These are phyloP conservation scores for Oryza officinalis DNA, from an alignment of 176 grass and related monocot genomes.

Conservation along the genomic window DNA sequence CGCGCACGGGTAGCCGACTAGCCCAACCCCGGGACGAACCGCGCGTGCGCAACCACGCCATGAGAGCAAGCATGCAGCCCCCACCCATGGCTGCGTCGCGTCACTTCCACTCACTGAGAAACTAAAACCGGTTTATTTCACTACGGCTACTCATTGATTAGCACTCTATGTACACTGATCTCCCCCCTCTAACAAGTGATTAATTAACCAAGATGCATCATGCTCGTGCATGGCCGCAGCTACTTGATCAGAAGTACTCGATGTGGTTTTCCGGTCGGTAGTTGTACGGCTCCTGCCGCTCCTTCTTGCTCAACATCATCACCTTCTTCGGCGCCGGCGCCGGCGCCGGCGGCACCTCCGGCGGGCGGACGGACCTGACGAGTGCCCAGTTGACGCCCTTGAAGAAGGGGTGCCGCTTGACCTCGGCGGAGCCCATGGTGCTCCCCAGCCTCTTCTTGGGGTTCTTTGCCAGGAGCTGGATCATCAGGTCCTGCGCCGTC, in stretches of 20 bases:
- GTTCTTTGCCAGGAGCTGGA: conserved; percentile 69
- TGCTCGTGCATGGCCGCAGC: background rate
- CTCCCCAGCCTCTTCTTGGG: conserved; percentile 70
- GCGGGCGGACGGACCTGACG: conserved; percentile 78
- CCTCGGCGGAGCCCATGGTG: conserved; percentile 65
- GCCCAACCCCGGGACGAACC: conserved; percentile 11
- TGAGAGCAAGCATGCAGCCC: conserved; percentile 32
- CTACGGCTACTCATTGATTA: background rate
- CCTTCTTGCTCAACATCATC: conserved; percentile 56
- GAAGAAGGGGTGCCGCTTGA: conserved; percentile 87
- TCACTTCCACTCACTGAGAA: background rate
- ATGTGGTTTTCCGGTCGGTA: conserved; percentile 42
- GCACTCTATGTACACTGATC: conserved; percentile 34
- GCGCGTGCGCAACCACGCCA: conserved; percentile 46
- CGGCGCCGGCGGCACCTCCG: conserved; percentile 52
- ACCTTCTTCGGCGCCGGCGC: conserved; percentile 14
- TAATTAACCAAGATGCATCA: background rate
- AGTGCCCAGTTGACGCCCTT: conserved; percentile 88
- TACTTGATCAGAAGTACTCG: conserved; percentile 60
- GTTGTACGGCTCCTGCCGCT: conserved; percentile 52
- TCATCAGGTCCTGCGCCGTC: conserved; percentile 67
- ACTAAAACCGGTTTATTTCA: background rate
- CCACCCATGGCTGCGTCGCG: background rate
- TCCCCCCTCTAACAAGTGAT: background rate
- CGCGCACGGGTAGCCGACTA: conserved; percentile 27